Percentiles rank a stretch among this genome's conserved stretches.
These are phyloP conservation scores for Nigrograna mackinnonii DNA, from an alignment of 2,329 filamentous ascomycete species.

Conservation along the genomic window DNA sequence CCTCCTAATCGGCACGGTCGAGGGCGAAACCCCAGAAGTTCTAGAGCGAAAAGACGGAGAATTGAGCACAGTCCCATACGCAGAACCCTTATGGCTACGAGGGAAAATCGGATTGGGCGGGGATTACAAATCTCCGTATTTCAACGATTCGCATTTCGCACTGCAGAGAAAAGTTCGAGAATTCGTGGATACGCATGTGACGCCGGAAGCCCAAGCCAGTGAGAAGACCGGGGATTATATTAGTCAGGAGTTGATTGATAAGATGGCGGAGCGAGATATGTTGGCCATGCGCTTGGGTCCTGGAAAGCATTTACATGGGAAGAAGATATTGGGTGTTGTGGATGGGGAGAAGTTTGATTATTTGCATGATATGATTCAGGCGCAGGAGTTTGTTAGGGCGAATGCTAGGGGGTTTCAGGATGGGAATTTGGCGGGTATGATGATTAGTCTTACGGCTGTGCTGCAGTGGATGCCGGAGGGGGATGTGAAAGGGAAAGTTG, in stretches of 20 bases:
- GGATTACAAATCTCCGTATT: constrained; percentile 85
- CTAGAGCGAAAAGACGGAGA: constrained; percentile 71
- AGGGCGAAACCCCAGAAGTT: constrained; percentile 75
- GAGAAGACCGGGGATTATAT: constrained; percentile 76
- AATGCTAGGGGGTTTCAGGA: constrained; percentile 83
- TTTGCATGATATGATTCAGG: constrained; percentile 79
- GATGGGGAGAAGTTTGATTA: constrained; percentile 84
- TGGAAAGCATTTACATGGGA: constrained; percentile 77
- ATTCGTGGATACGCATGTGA: constrained; percentile 73
- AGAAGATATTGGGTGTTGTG: constrained; percentile 68
- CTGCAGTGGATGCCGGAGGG: constrained; percentile 75
- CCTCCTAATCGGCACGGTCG: constrained; percentile 76
- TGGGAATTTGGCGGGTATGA: constrained; percentile 85
- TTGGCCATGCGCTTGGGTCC: constrained; percentile 84
- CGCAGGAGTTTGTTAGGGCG: constrained; percentile 72
- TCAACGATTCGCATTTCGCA: constrained; percentile 71
- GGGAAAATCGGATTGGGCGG: too few relatives aligned
- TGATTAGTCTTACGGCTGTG: constrained; percentile 78
- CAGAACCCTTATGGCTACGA: constrained; percentile 81
- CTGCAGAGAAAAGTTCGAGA: constrained; percentile 71
- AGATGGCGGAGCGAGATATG: constrained; percentile 74
- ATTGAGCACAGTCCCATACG: constrained; percentile 78
- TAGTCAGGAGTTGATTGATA: constrained; percentile 70
- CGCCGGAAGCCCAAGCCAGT: constrained; percentile 74
- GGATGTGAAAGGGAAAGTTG: constrained; percentile 67